phyloP scores from a whole-genome alignment of 306 rosid genomes.

The Erythrophleum fordii region DNA sequence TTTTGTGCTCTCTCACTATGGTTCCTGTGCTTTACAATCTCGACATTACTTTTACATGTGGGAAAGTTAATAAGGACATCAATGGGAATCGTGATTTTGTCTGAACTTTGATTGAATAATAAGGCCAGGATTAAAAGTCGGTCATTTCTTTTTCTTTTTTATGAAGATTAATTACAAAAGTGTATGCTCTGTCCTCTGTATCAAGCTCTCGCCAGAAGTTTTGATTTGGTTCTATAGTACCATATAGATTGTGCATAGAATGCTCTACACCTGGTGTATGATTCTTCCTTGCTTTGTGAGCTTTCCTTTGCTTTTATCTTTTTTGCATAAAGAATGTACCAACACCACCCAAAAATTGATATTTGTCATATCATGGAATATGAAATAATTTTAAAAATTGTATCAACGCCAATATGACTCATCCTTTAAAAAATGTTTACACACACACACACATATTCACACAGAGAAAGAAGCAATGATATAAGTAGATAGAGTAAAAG shows the following conservation, averaged over 20 bases:
- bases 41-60: conserved; percentile 59
- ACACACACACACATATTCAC: too few relatives aligned
- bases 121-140: background rate
- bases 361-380: too few relatives aligned
- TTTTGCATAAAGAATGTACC: too few relatives aligned
- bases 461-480: too few relatives aligned
- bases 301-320: too few relatives aligned
- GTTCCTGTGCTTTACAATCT: conserved; percentile 86
- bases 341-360: too few relatives aligned
- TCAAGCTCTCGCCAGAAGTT: background rate
- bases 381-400: too few relatives aligned
- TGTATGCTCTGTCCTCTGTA: background rate
- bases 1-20: conserved; percentile 69
- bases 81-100: conserved; percentile 44
- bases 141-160: background rate
- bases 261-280: background rate
- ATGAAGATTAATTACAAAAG: background rate
- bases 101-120: background rate
- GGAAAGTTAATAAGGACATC: conserved; percentile 34
- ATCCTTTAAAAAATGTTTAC: too few relatives aligned
- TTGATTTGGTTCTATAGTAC: background rate
- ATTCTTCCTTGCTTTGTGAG: too few relatives aligned
- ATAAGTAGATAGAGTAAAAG: too few relatives aligned
- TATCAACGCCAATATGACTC: too few relatives aligned
- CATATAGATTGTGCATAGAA: background rate